These are phyloP conservation scores for Adansonia gregorii DNA, from an alignment of 441 rosid genomes.

Conservation along the genomic window DNA sequence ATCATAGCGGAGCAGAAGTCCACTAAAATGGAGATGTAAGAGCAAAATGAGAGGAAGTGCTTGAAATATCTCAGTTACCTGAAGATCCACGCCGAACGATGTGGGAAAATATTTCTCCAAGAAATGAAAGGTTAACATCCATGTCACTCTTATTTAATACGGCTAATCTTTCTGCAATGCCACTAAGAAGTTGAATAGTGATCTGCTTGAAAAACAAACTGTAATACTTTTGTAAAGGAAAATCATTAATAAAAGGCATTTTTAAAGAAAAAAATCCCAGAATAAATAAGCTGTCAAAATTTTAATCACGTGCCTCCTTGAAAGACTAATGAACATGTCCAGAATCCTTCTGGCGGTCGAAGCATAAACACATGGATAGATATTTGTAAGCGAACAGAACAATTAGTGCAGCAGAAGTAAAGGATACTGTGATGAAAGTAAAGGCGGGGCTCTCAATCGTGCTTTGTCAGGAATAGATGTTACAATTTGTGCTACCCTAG, in stretches of 20 bases:
- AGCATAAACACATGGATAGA: conserved; percentile 23
- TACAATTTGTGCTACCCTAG: conserved; percentile 72
- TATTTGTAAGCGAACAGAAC: conserved; percentile 13
- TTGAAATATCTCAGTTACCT: conserved; percentile 52
- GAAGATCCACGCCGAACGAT: conserved; percentile 93
- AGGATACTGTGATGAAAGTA: conserved; percentile 96
- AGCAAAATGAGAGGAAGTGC: conserved; percentile 20
- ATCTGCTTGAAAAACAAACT: conserved; percentile 86
- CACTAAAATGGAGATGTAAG: neutral
- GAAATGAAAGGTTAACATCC: conserved; percentile 53
- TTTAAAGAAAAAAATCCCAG: neutral
- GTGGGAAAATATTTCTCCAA: conserved; percentile 77
- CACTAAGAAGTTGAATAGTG: conserved; percentile 63
- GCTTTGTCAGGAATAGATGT: conserved; percentile 94
- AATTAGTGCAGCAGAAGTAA: conserved; percentile 30
- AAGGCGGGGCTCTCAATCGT: conserved; percentile 55
- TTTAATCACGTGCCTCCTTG: neutral
- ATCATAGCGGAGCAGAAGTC: conserved; percentile 7
- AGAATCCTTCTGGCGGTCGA: neutral
- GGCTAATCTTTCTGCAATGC: conserved; percentile 51
- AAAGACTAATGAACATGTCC: neutral
- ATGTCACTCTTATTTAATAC: conserved; percentile 32
- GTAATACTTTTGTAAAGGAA: conserved; percentile 49
- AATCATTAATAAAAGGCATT: conserved; percentile 34
- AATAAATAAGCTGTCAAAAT: neutral